These are phyloP conservation scores for Wickerhamiella australiensis DNA, from an alignment of 805 yeast genomes.

Conservation along the genomic window DNA sequence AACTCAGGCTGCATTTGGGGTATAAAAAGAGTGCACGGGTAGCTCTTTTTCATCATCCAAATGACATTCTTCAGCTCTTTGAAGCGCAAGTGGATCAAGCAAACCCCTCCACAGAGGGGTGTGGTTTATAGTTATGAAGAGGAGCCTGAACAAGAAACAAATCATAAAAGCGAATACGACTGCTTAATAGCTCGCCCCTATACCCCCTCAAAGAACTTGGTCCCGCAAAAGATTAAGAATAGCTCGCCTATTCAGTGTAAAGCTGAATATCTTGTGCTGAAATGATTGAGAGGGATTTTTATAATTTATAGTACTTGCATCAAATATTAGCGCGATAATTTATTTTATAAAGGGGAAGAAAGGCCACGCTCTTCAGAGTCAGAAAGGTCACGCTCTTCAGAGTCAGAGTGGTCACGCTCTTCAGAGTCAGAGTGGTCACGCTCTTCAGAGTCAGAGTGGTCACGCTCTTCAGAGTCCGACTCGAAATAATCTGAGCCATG, in stretches of 20 bases:
- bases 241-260: not conserved
- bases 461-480: too few relatives aligned
- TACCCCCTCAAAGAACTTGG: not conserved
- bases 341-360: too few relatives aligned
- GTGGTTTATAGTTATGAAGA: too few relatives aligned
- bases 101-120: not conserved
- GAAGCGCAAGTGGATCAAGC: not conserved
- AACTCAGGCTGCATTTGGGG: not conserved
- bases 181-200: not conserved
- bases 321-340: too few relatives aligned
- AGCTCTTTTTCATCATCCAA: not conserved
- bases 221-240: not conserved
- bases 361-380: too few relatives aligned
- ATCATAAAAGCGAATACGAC: not conserved
- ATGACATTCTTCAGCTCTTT: not conserved
- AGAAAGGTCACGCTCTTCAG: too few relatives aligned
- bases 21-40: not conserved
- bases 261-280: not conserved
- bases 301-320: too few relatives aligned
- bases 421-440: too few relatives aligned
- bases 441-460: too few relatives aligned
- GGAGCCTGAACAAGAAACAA: not conserved
- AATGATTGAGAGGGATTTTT: not conserved
- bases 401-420: too few relatives aligned
- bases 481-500: too few relatives aligned